Base-by-base conservation (phyloP, 805 yeast genomes). In the Zygoascus biomembranicola region DNA sequence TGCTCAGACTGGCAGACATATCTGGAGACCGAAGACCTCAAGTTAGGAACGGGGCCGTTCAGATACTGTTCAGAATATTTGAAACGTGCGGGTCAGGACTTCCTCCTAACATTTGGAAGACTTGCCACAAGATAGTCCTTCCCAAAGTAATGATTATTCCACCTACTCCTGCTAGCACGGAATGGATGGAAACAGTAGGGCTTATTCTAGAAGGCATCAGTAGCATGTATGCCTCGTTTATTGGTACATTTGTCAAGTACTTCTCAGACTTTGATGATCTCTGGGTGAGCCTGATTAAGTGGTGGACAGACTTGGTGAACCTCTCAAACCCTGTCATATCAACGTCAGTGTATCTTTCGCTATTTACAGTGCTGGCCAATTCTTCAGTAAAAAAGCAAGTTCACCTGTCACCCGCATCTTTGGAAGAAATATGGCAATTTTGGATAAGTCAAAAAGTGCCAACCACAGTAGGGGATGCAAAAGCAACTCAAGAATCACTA, bases 21-120 rank as follows among this genome's bases (percentile, higher is more conserved):
- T 78, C 90, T 0, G 14, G 35, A n/a, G 95, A 86, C 59, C 62
- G 74, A 2, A 76, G 96, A 52, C 77, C 83, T 1, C 95, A 90
- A 61, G 96, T 92, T 0, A 77, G 95, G 56, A 90, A 89, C 61
- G 97, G 97, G 1, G 83, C 97, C 0, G 78, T 89, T 14, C 95
- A 90, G 64, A 92, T 97, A 0, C 82, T 90, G 59, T 88, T 89
- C 69, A 80, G 90, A 58, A 83, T 92, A 31, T 74, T 87, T 55
- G 88, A 86, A 51, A 79, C 90, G 2, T 88, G 85, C 65, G 85
- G 87, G 0, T 62, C 67, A 10, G 71, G 72, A 44, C 71, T 82
- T 18, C 77, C 81, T 0, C 71, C 80, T 1, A 63, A 58, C 14
- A 68, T 66, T 1, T 90, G 97, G 97, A 69, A 75, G 28, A 66